phyloP scores from a whole-genome alignment of 148 eudicot genomes.

The Dysphania ambrosioides region DNA sequence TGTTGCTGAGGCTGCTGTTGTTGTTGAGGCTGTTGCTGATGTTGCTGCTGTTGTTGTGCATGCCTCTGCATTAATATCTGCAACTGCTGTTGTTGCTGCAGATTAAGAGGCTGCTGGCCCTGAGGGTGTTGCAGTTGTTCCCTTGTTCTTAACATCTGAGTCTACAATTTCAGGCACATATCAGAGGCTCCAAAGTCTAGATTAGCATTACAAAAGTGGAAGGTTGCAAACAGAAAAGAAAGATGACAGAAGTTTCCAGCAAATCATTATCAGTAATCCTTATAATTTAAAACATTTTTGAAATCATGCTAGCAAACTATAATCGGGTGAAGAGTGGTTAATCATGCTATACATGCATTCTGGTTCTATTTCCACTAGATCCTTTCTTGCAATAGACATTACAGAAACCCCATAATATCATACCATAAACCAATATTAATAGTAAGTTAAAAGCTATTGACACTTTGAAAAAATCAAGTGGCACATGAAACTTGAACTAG shows the following conservation, averaged over 20 bases:
- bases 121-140: slow-evolving; percentile 66
- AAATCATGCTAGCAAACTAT: background rate
- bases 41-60: slow-evolving; percentile 57
- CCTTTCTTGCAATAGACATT: background rate
- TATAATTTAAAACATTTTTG: background rate
- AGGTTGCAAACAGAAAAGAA: background rate
- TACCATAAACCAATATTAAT: background rate
- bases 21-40: no score
- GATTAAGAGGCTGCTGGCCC: slow-evolving; percentile 39
- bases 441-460: background rate
- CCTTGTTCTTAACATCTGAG: slow-evolving; percentile 62
- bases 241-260: background rate
- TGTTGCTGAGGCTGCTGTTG: slow-evolving; percentile 28
- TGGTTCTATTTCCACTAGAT: background rate
- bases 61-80: slow-evolving; percentile 53
- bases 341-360: background rate
- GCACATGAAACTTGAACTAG: background rate
- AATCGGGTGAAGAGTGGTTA: background rate
- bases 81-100: slow-evolving; percentile 49
- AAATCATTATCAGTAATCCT: background rate
- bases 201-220: background rate
- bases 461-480: background rate
- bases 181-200: background rate
- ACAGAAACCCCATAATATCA: background rate
- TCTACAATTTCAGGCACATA: slow-evolving; percentile 32